Evolutionary conservation across 2,329 filamentous ascomycete genomes (phyloP), one percentile per base, ranked within the genome.

Genomic region (Ploettnerulaceae sp.): DNA sequence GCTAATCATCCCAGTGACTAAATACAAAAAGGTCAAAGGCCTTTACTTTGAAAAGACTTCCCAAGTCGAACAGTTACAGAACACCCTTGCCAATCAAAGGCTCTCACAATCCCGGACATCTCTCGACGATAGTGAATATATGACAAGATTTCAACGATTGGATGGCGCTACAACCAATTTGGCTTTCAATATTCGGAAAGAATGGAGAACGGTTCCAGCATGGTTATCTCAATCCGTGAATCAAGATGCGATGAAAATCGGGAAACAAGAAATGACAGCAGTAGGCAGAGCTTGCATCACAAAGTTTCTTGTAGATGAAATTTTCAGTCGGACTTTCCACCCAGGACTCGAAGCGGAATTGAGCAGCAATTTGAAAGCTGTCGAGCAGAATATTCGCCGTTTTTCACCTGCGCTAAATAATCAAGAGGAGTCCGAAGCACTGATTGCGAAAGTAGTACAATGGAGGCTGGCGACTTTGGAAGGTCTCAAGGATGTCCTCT

Each of bases 1-100:
- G 45, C 53, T 58, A 41, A 58, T 34, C 21, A 18, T 12, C 25
- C 14, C 54, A 95, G 90, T 93, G 62, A 81, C 81, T 57, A 98
- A 98, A 71, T 98, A 98, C 66, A 94, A 94, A 66, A 95, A 96
- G 64, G 91, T 98, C 48, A 98, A 98, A 72, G 83, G 89, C 46
- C 86, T 96, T 60, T 98, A 96, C 65, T 97, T 97, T 66, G 93
- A 97, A 55, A 84, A 95, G 59, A 86, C 84, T 56, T 76, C 82
- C 14, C 90, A 96, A 67, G 86, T 97, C 18, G 91, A 96, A 66
- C 86, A 93, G 60, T 76, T 98, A 14, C 93, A 98, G 66, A 97
- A 98, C 66, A 93, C 89, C n/a, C 79, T 98, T 43, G 93, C 93
- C 48, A 93, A 95, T 66, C 93, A 97, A 68, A 84, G 91, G 48